Evolutionary conservation across 768 basidiomycete genomes (phyloP).

Genomic region (Tremella mesenterica): DNA sequence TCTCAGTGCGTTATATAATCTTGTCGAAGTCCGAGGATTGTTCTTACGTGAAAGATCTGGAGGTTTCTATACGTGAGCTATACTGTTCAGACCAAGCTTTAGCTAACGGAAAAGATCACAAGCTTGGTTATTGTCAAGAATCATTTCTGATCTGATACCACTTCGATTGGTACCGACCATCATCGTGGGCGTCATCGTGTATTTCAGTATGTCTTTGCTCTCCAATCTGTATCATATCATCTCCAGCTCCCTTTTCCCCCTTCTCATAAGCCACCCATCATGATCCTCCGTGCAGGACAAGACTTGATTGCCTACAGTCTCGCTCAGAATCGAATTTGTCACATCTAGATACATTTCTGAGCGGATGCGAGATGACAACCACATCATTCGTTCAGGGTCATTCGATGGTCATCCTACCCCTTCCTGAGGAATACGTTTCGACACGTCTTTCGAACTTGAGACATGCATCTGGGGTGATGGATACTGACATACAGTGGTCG

Average conservation of each 20-base stretch:
- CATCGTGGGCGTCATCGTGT: conserved; percentile 61
- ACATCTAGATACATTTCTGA: too few species aligned
- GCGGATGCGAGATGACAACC: too few species aligned
- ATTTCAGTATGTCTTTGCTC: conserved; percentile 39
- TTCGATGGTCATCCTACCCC: too few species aligned
- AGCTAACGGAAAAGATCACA: conserved; percentile 54
- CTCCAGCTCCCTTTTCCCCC: too few species aligned
- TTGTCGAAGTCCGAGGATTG: conserved; percentile 71
- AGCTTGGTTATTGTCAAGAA: conserved; percentile 79
- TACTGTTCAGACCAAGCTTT: too few species aligned
- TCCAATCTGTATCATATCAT: too few species aligned
- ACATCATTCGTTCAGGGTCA: too few species aligned
- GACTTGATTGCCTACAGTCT: too few species aligned
- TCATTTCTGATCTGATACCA: conserved; percentile 82
- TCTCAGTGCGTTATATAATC: conserved; percentile 67
- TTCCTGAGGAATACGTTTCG: too few species aligned
- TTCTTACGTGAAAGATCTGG: conserved; percentile 85
- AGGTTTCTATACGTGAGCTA: conserved; percentile 66
- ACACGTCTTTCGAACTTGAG: background rate
- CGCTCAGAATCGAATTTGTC: too few species aligned
- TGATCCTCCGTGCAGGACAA: too few species aligned
- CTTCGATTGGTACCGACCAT: conserved; percentile 82
- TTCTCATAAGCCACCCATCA: too few species aligned
- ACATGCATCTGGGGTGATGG: background rate
- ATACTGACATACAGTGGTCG: conserved; percentile 55